A percentile compares a stretch with the other conserved stretches of the same genome.
Evolutionary conservation across 768 basidiomycete species (phyloP).

Genomic region (Pulveroboletus ravenelii): DNA sequence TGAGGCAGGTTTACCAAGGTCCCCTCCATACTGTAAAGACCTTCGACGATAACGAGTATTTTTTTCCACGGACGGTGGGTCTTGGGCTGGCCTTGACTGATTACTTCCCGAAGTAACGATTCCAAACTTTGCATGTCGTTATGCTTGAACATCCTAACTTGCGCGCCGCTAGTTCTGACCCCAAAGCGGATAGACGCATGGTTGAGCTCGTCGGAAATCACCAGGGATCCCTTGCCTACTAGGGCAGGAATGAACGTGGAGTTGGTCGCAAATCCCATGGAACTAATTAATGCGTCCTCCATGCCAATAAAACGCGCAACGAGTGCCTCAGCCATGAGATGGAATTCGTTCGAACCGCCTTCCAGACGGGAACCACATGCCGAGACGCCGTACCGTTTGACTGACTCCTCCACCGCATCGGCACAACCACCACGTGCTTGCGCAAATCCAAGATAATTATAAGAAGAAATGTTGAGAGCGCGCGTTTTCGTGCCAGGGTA

Average conservation of each 20-base stretch:
- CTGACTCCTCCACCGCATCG: conserved; percentile 83
- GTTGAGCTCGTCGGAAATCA: conserved; percentile 96
- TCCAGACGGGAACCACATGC: conserved; percentile 75
- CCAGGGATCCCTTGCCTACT: conserved; percentile 83
- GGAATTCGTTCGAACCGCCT: conserved; percentile 83
- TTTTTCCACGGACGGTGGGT: conserved; percentile 99
- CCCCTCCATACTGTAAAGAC: conserved; percentile 99
- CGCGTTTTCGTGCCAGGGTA: conserved; percentile 79
- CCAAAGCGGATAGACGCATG: conserved; percentile 95
- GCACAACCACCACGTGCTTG: conserved; percentile 90
- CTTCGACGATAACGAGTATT: conserved; percentile 92
- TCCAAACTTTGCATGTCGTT: conserved; percentile 89
- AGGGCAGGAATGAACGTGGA: conserved; percentile 91
- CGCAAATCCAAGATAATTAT: conserved; percentile 99
- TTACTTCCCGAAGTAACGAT: conserved; percentile 75
- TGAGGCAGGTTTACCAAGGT: conserved; percentile 80
- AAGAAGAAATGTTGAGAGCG: conserved; percentile 93
- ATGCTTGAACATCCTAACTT: conserved; percentile 93
- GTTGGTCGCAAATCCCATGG: conserved; percentile 97
- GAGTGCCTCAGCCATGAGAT: conserved; percentile 73
- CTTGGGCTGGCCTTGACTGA: conserved; percentile 96
- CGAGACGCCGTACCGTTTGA: conserved; percentile 65
- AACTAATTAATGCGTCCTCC: conserved; percentile 86
- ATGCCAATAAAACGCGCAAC: conserved; percentile 86
- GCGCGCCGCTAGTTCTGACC: conserved; percentile 81